Percentiles rank a stretch among this genome's conserved stretches.
phyloP scores from a whole-genome alignment of 257 asterid genomes.

The Parsonsia alboflavescens region DNA sequence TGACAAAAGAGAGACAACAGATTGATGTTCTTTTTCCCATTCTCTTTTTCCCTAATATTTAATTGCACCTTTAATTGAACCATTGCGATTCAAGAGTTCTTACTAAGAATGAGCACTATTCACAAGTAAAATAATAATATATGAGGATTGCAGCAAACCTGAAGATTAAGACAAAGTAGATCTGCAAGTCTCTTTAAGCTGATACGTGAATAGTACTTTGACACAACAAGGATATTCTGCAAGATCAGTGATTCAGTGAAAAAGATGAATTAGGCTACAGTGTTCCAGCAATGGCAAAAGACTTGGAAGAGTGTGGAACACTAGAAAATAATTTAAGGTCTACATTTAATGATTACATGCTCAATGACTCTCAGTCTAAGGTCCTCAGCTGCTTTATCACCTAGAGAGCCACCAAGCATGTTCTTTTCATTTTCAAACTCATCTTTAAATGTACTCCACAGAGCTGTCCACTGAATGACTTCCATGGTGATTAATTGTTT shows the following conservation, averaged over 20 bases:
- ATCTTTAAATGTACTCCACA: conserved; percentile 81
- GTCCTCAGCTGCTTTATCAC: conserved; percentile 90
- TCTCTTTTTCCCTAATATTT: not conserved
- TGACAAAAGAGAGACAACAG: not conserved
- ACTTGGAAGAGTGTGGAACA: not conserved
- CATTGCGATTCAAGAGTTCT: not conserved
- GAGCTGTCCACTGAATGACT: conserved; percentile 80
- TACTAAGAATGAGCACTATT: not conserved
- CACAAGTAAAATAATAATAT: not conserved
- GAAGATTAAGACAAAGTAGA: conserved; percentile 68
- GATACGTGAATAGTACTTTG: conserved; percentile 84
- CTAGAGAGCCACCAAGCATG: conserved; percentile 82
- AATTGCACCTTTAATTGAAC: no score
- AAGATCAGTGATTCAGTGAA: conserved; percentile 14
- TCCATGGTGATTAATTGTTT: conserved; percentile 92
- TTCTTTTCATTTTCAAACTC: conserved; percentile 87
- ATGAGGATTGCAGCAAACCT: conserved; percentile 36
- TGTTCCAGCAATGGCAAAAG: not conserved
- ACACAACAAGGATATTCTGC: conserved; percentile 95
- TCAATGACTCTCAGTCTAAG: conserved; percentile 84
- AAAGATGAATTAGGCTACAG: not conserved
- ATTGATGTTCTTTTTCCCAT: not conserved
- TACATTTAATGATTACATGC: conserved; percentile 48
- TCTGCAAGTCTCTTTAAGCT: conserved; percentile 91
- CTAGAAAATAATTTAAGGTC: not conserved